Evolutionary conservation across 139 green algal species (phyloP), one percentile per base, ranked within the genome.

Genomic region (Pseudopediastrum boryanum): DNA sequence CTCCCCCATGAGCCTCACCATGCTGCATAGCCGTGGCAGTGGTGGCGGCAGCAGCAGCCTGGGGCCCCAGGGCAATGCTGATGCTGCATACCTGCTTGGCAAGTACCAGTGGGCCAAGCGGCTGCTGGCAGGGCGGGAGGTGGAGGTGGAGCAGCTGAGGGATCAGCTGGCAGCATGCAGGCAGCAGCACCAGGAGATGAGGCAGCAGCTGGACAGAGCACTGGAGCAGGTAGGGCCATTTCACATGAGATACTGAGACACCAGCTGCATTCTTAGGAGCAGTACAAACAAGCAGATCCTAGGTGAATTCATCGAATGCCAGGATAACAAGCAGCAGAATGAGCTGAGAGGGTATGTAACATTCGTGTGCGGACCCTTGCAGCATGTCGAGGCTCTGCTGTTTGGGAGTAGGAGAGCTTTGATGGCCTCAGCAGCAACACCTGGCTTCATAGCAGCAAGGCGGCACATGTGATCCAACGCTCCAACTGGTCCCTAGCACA

Each of bases 91-190:
- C 13, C 39, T 78, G 7, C 35, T 78, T 25, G 64, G 64, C 38
- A 78, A 78, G 71, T 78, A 78, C 54, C 46, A 50, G 35, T n/a
- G 71, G 3, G 71, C 71, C 6, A 78, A 78, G 36, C 38, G 54
- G 38, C 38, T 78, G 2, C 54, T 78, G 52, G 48, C 21, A 16
- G 16, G 48, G n/a, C n/a, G n/a, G n/a, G n/a, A n/a, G 16, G 48
- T 58, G 48, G 48, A 58, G 48, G 16, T 16, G 21, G 21, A 58
- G 19, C 19, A 16, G 48, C 21, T 58, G 21, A 21, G 48, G 19
- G 19, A 58, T 16, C 21, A 58, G 21, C 48, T 21, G 16, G 16
- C 48, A 58, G 21, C 16, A 16, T 58, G 16, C 21, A 21, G 48
- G 19, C 71, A 78, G 58, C 27, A 52, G 7, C 71, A 78, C 2